Evolutionary conservation across 495 filamentous ascomycete species (phyloP).

Genomic region (Aspergillus olivimuriae): DNA sequence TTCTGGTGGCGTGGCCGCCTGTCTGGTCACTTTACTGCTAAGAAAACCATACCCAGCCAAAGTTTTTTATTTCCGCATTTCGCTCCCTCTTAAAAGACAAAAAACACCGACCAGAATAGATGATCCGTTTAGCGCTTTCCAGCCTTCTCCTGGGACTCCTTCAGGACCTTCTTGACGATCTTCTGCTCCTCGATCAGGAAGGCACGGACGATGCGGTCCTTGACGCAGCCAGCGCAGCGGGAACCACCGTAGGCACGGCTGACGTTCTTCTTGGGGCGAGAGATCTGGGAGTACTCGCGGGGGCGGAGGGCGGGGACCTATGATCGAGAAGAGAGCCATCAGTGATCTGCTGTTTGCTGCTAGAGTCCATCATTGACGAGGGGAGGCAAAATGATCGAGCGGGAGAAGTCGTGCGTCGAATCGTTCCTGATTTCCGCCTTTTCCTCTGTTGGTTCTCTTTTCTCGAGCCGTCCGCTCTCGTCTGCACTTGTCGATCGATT

Average conservation of each 20-base stretch:
- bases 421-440: not conserved
- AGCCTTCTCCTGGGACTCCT: constrained; percentile 81
- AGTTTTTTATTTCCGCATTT: constrained; percentile 33
- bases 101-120: constrained; percentile 37
- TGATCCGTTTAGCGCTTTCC: constrained; percentile 44
- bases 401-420: not conserved
- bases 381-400: not conserved
- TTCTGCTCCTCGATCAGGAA: constrained; percentile 99
- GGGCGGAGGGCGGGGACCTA: constrained; percentile 95
- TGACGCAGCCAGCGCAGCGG: constrained; percentile 96
- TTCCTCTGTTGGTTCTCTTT: not conserved
- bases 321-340: constrained; percentile 16
- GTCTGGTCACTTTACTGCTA: constrained; percentile 22
- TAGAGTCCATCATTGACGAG: no score
- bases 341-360: constrained; percentile 13
- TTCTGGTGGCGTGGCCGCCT: not conserved
- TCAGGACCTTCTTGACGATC: constrained; percentile 99
- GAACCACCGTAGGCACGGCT: constrained; percentile 97
- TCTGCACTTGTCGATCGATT: not conserved
- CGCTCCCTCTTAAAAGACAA: constrained; percentile 34
- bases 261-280: constrained; percentile 97
- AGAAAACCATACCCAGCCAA: constrained; percentile 19
- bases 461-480: not conserved
- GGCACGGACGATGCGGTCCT: constrained; percentile 92
- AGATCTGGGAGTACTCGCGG: constrained; percentile 93